Base-by-base conservation (phyloP, 1,139 yeast species). In the Saccharomyces hybrid region DNA sequence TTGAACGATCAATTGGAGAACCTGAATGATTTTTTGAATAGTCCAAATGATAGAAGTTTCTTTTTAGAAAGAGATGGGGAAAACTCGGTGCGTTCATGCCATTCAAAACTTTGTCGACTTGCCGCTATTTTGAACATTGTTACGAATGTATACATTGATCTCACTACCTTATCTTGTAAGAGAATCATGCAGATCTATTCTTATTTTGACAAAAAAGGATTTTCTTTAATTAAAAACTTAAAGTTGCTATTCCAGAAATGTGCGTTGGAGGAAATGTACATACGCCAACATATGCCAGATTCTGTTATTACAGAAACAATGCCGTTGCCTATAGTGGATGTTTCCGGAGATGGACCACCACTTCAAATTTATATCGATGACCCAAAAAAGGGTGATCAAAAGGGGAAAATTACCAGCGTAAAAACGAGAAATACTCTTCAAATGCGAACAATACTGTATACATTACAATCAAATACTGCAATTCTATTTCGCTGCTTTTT, bases 341-440 rank as follows among this genome's bases (percentile, higher is more conserved):
- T 38, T 38, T 38, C 44, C 5, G 65, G 66, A 6, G 62, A 62
- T 7, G 61, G 66, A 20, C 76, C 76, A 1, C 76, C 76, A 5
- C 55, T 73, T 13, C 64, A 67, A 46, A 69, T 72, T n/a, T 64
- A 66, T 51, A 63, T 64, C 2, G 53, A 55, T 3, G 64, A 64
- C 16, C 69, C 69, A 2, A 46, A 54, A 47, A 60, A 71, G 47
- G 62, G 68, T 51, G 71, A 68, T n/a, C 62, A 66, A 26, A 71
- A 71, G 52, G 70, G 66, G 53, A 77, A 76, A 38, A 75, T 74
- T 9, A 76, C 79, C 4, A 75, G 78, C 48, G 79, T 85, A 1
- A 78, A 79, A 57, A 82, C 74, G 69, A 85, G 85, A 61, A 86
- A 85, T 61, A 71, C 85, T 0, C 68, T 80, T 1, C 83, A 83